Evolutionary conservation across 257 asterid genomes (phyloP).

Genomic region (Penstemon barbatus): DNA sequence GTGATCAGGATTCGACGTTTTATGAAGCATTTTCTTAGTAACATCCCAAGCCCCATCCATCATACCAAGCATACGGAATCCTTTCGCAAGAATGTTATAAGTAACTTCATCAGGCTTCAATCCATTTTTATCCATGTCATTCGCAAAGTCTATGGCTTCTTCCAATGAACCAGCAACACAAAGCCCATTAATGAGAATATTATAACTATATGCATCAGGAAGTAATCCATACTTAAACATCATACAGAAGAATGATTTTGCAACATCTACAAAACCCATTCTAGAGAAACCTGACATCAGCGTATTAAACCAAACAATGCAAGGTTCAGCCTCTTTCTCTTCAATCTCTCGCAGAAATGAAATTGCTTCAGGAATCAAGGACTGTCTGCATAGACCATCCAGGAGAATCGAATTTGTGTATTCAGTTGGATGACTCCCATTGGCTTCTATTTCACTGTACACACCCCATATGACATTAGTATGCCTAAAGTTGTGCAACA

Average conservation of each 20-base stretch:
- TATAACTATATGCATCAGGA: constrained; percentile 73
- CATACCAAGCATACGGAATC: constrained; percentile 65
- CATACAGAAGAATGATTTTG: constrained; percentile 68
- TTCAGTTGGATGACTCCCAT: constrained; percentile 45
- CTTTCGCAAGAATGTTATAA: constrained; percentile 66
- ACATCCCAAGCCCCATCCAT: constrained; percentile 44
- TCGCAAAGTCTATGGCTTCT: constrained; percentile 61
- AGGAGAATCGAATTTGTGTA: constrained; percentile 61
- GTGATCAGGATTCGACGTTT: constrained; percentile 44
- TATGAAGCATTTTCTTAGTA: constrained; percentile 33
- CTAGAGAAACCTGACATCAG: constrained; percentile 68
- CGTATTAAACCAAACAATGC: constrained; percentile 57
- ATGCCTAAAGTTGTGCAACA: constrained; percentile 59
- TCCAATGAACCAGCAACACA: constrained; percentile 60
- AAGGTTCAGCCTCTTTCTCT: constrained; percentile 44
- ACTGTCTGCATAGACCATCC: constrained; percentile 70
- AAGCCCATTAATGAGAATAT: constrained; percentile 68
- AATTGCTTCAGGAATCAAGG: constrained; percentile 62
- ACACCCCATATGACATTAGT: constrained; percentile 57
- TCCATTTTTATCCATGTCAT: constrained; percentile 73
- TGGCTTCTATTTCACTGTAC: constrained; percentile 47
- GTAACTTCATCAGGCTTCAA: constrained; percentile 70
- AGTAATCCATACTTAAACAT: constrained; percentile 65
- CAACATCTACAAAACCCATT: constrained; percentile 56
- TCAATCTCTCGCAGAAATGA: constrained; percentile 44